phyloP scores from a whole-genome alignment of 2,329 filamentous ascomycete genomes.

The Aquanectria penicillioides region DNA sequence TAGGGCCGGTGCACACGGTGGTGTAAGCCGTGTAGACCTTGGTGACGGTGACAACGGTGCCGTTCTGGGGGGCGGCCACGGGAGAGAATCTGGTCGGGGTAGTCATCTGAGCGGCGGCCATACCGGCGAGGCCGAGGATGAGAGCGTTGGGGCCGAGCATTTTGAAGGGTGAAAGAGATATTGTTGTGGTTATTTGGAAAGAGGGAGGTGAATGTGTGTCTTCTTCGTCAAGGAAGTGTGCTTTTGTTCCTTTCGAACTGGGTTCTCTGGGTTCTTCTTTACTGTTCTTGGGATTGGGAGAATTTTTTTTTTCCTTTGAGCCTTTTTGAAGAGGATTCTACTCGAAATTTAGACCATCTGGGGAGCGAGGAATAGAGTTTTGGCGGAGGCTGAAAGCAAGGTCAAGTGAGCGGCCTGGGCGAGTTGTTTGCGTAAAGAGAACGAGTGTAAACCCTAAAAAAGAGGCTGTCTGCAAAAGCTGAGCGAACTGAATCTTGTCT shows the following conservation, averaged over 20 bases:
- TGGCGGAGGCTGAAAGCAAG: constrained; percentile 13
- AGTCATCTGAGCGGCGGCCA: constrained; percentile 34
- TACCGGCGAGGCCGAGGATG: constrained; percentile 36
- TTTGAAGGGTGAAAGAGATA: constrained; percentile 25
- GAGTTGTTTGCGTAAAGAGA: constrained; percentile 30
- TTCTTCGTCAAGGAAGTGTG: no score
- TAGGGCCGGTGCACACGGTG: constrained; percentile 59
- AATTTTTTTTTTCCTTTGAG: no score
- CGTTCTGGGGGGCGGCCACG: constrained; percentile 28
- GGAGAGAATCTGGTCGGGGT: constrained; percentile 14
- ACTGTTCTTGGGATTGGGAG: no score
- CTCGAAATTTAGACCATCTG: no score
- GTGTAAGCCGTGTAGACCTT: constrained; percentile 49
- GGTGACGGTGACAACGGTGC: constrained; percentile 43
- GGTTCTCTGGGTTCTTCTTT: no score
- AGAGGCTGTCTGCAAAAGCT: constrained; percentile 15
- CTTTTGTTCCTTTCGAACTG: no score
- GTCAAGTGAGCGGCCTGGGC: constrained; percentile 41
- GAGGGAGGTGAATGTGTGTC: no score
- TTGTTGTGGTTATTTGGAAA: constrained; percentile 1
- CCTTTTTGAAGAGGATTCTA: no score
- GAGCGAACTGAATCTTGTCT: constrained; percentile 21
- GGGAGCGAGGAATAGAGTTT: constrained; percentile 24
- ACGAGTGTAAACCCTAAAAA: constrained; percentile 22
- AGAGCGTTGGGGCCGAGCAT: constrained; percentile 42